These are phyloP conservation scores for Vaccinium darrowii DNA, from an alignment of 148 eudicot genomes.

Conservation along the genomic window DNA sequence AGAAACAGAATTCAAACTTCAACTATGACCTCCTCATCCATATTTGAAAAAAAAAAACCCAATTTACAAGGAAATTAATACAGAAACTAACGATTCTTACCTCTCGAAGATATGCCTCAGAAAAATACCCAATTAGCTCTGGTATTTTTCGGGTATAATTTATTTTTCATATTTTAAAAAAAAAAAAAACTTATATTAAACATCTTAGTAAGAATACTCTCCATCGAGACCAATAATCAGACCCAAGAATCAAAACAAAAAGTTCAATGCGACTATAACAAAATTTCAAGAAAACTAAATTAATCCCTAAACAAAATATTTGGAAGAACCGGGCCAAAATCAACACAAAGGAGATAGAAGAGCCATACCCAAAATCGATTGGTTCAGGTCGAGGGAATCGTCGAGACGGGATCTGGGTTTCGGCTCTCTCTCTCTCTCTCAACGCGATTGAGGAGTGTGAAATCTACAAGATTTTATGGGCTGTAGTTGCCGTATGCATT, in stretches of 20 bases:
- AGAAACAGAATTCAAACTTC: neutral
- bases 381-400: neutral
- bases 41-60: neutral
- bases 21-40: neutral
- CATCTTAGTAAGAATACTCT: too few relatives aligned
- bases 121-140: too few relatives aligned
- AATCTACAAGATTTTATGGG: neutral
- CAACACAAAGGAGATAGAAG: neutral
- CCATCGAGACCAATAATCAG: too few relatives aligned
- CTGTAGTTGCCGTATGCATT: neutral
- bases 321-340: neutral
- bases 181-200: too few relatives aligned
- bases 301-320: too few relatives aligned
- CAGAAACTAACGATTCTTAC: too few relatives aligned
- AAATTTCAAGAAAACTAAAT: too few relatives aligned
- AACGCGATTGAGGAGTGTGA: neutral
- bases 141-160: too few relatives aligned
- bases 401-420: neutral
- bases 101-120: too few relatives aligned
- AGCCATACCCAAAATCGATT: neutral
- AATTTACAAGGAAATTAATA: neutral
- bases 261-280: too few relatives aligned
- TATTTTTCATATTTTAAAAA: too few relatives aligned
- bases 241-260: too few relatives aligned
- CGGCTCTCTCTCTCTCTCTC: neutral